phyloP scores from a whole-genome alignment of 139 green algal genomes.

The Astrephomene gubernaculifera region DNA sequence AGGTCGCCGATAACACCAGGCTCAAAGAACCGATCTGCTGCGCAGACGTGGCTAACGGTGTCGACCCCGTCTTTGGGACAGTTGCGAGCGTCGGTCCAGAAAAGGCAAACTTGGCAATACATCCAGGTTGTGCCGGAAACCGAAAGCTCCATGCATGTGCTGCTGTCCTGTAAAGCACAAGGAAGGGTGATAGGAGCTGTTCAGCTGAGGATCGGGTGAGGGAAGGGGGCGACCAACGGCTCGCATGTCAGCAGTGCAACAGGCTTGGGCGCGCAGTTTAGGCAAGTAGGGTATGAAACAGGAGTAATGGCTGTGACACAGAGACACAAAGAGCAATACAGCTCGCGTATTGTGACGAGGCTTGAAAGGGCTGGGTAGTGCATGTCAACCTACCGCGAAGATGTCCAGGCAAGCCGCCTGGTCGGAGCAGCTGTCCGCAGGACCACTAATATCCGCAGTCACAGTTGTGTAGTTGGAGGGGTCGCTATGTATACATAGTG shows the following conservation, averaged over 20 bases:
- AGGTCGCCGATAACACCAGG: neutral
- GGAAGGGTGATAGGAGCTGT: neutral
- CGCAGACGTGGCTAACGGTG: conserved; percentile 25
- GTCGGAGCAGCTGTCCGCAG: conserved; percentile 4
- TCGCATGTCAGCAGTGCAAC: too few species aligned
- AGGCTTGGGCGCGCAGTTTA: too few species aligned
- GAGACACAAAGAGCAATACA: too few species aligned
- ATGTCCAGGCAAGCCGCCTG: conserved; percentile 23
- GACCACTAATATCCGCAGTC: neutral
- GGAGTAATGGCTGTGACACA: too few species aligned
- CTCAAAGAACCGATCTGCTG: neutral
- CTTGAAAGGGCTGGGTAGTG: too few species aligned
- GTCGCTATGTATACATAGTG: neutral
- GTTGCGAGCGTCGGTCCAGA: conserved; percentile 17
- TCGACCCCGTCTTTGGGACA: conserved; percentile 14
- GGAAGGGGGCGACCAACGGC: too few species aligned
- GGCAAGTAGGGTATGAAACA: too few species aligned
- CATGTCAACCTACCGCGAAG: conserved; percentile 8
- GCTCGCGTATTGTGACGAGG: too few species aligned
- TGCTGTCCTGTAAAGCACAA: neutral
- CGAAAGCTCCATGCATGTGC: neutral
- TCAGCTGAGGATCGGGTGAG: neutral
- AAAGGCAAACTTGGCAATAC: conserved; percentile 21
- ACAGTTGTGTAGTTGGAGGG: neutral
- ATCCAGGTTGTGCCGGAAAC: neutral